Evolutionary conservation across 495 filamentous ascomycete genomes (phyloP).

Genomic region (Aspergillus ellipticus): DNA sequence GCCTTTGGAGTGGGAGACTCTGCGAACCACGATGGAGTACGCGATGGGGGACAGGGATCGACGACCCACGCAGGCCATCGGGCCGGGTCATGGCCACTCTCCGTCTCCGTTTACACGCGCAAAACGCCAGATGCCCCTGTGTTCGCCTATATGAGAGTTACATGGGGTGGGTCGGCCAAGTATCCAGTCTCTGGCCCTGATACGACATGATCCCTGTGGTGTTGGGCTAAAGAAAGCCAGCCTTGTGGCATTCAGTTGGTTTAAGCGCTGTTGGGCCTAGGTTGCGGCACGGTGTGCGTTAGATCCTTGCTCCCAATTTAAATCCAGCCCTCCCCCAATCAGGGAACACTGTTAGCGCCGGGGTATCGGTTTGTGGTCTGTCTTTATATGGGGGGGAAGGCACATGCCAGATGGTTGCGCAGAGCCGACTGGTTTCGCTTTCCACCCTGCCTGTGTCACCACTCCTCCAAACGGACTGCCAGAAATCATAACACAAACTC

Average conservation of each 20-base stretch:
- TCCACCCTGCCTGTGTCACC: background rate
- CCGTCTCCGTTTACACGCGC: background rate
- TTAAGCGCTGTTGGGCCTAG: background rate
- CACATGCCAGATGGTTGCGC: too few species aligned
- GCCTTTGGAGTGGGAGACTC: background rate
- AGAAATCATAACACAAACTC: too few species aligned
- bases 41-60: background rate
- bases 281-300: background rate
- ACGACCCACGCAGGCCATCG: background rate
- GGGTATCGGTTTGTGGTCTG: background rate
- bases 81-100: background rate
- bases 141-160: too few species aligned
- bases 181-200: background rate
- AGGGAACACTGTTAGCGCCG: background rate
- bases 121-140: background rate
- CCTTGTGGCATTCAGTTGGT: background rate
- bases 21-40: too few species aligned
- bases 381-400: background rate
- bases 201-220: background rate
- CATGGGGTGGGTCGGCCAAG: background rate
- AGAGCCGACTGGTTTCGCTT: too few species aligned
- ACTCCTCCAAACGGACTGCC: too few species aligned
- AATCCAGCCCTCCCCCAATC: background rate
- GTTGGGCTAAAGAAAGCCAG: background rate
- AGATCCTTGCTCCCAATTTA: background rate